Conservation (phyloP, 495 filamentous ascomycete species). For the Penicillium cosmopolitanum region DNA sequence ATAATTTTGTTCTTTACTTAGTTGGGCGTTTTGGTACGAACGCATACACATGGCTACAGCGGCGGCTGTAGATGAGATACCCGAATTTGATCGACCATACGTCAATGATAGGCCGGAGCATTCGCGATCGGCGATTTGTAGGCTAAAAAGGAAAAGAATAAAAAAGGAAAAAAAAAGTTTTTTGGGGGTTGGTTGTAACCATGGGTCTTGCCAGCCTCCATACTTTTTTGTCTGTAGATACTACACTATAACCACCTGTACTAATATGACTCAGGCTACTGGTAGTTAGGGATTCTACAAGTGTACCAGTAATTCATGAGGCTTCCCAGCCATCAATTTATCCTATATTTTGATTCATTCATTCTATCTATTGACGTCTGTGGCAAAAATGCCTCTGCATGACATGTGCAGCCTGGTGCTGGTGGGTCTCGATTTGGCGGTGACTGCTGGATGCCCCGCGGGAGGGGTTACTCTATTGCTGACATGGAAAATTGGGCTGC, state of each 20-base stretch:
- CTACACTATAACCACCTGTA: too few species aligned
- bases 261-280: too few species aligned
- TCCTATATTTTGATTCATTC: constrained; percentile 1
- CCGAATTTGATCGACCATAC: constrained; percentile 23
- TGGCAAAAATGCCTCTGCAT: constrained; percentile 18
- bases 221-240: too few species aligned
- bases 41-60: not conserved
- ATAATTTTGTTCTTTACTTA: not conserved
- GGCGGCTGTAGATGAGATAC: constrained; percentile 24
- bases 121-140: too few species aligned
- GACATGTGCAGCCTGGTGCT: constrained; percentile 18
- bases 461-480: not conserved
- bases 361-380: constrained; percentile 1
- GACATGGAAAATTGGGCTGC: not conserved
- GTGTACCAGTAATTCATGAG: too few species aligned
- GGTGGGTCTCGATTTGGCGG: constrained; percentile 25
- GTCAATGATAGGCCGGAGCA: too few species aligned
- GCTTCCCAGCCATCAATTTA: too few species aligned
- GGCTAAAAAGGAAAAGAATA: too few species aligned
- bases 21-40: constrained; percentile 1
- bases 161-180: too few species aligned
- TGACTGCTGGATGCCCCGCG: constrained; percentile 10
- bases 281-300: too few species aligned
- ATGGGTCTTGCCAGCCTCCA: too few species aligned
- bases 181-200: too few species aligned